These are phyloP conservation scores for Sclerotinia sclerotiorum DNA, from an alignment of 2,329 filamentous ascomycete genomes.

Conservation along the genomic window DNA sequence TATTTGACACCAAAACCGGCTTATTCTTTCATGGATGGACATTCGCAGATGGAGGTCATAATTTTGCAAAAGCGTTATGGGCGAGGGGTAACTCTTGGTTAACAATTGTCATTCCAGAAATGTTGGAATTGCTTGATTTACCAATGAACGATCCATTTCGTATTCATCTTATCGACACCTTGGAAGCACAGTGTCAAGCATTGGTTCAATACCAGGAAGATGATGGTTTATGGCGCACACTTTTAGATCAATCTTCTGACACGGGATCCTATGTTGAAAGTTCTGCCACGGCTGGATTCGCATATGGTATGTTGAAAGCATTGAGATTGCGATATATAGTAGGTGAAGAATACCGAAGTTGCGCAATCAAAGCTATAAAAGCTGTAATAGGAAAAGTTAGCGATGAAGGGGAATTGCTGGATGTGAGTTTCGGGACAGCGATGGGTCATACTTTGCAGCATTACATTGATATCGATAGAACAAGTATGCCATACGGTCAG, in stretches of 20 bases:
- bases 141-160: constrained; percentile 57
- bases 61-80: constrained; percentile 59
- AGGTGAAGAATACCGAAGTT: constrained; percentile 56
- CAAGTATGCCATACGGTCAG: constrained; percentile 82
- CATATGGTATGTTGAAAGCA: constrained; percentile 75
- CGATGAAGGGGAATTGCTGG: constrained; percentile 65
- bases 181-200: constrained; percentile 68
- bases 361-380: constrained; percentile 64
- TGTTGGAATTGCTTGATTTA: constrained; percentile 70
- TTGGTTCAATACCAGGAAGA: constrained; percentile 58
- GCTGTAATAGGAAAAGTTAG: constrained; percentile 68
- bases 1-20: constrained; percentile 69
- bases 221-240: constrained; percentile 70
- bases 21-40: constrained; percentile 84
- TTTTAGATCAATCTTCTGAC: constrained; percentile 64
- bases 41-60: constrained; percentile 65
- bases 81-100: constrained; percentile 69
- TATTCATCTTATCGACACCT: constrained; percentile 56
- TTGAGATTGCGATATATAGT: constrained; percentile 66
- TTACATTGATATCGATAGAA: constrained; percentile 73
- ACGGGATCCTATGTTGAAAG: constrained; percentile 75
- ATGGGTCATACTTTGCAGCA: constrained; percentile 74
- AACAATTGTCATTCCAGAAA: constrained; percentile 80
- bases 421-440: constrained; percentile 75
- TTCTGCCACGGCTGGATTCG: constrained; percentile 77